Evolutionary conservation across 352 stramenopile species (phyloP), one percentile per base, ranked within the genome.

Genomic region (Phytophthora hibernalis): DNA sequence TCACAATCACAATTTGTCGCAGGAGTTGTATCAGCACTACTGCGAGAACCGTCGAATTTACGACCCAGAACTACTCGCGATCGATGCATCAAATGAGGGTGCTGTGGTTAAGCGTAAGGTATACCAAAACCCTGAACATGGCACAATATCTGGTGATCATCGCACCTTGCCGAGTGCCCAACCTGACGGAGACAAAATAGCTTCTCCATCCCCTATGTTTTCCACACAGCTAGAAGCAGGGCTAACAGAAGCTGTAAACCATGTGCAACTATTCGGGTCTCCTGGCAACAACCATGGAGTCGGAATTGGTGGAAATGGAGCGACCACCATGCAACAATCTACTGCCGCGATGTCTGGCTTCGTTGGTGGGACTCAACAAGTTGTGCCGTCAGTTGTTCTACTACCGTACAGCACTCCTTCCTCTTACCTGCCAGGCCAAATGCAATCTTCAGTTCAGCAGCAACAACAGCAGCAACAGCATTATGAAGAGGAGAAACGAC

Each of bases 1-100:
- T 43, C 85, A 93, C 61, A 93, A 93, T 54, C 85, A 93, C 64
- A 93, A 91, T 45, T 62, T 93, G n/a, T 93, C 85, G 6, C 70
- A 74, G 15, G 85, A 85, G 43, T 55, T 93, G 24, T 90, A 88
- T 31, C 78, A 90, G 24, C 82, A 93, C 50, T 93, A 93, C 21
- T 78, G 85, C 52, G 82, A 91, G 49, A 93, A 93, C 35, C 83
- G 85, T 2, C 80, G 85, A 9, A 93, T 93, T 48, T 93, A 92
- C 52, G 80, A 93, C 56, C 82, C 80, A 0, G 80, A 91, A 13
- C 56, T 93, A 5, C 77, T 93, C 6, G 58, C 74, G 10, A 92
- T 93, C 26, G 77, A 90, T 43, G 63, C 74, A 28, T 74, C 70
- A 16, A 85, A 62, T 22, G 75, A 68, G 35, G 52, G 56, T 9